Evolutionary conservation across 2,329 filamentous ascomycete genomes (phyloP).

Genomic region (Nemania sp.): DNA sequence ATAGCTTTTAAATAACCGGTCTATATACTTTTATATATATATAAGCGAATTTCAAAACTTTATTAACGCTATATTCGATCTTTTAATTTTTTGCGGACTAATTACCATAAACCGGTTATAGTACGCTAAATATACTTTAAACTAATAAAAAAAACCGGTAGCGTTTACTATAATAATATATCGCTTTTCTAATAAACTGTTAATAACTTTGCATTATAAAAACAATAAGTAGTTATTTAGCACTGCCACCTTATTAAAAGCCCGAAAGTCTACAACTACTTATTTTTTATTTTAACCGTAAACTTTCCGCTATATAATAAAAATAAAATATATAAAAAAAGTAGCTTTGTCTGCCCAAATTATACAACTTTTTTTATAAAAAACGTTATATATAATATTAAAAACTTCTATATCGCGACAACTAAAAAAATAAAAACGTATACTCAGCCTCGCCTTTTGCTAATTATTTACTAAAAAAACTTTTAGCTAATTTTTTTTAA

Average conservation of each 20-base stretch:
- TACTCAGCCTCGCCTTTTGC: too few relatives aligned
- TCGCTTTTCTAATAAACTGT: neutral
- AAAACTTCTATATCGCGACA: too few relatives aligned
- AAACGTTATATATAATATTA: too few relatives aligned
- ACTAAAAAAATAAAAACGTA: too few relatives aligned
- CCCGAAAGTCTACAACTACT: neutral
- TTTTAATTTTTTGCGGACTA: neutral
- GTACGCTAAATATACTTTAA: too few relatives aligned
- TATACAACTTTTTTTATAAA: too few relatives aligned
- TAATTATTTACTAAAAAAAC: too few relatives aligned
- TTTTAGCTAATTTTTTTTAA: too few relatives aligned
- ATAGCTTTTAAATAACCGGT: too few relatives aligned
- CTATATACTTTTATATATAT: neutral
- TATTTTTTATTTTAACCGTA: neutral
- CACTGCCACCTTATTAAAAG: neutral
- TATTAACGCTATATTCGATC: neutral
- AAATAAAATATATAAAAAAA: neutral
- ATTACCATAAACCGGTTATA: neutral
- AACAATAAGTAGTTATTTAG: neutral
- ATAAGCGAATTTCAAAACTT: neutral
- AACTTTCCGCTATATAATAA: neutral
- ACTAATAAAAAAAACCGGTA: too few relatives aligned
- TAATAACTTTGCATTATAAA: neutral
- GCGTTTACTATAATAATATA: slow-evolving; percentile 1
- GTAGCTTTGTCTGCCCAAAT: too few relatives aligned